Percentiles rank a stretch among this genome's conserved stretches.
phyloP scores from a whole-genome alignment of 139 green algal species.

The Limnomonas spitsbergensis region DNA sequence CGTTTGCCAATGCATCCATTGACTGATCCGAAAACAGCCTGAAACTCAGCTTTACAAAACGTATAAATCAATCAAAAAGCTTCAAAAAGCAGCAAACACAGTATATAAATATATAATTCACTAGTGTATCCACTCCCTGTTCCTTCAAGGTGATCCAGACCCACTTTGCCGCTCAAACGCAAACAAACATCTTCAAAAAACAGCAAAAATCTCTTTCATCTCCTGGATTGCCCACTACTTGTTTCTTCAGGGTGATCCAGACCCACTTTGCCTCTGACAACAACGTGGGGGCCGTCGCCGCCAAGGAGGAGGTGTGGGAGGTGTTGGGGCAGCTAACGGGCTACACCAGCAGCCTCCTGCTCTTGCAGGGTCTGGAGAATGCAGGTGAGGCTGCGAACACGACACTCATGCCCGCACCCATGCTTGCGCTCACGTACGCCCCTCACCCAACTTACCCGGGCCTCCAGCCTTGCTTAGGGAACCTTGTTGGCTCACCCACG shows the following conservation, averaged over 20 bases:
- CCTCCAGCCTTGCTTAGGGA: background rate
- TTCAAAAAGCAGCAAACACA: too few relatives aligned
- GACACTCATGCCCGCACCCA: background rate
- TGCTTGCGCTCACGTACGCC: background rate
- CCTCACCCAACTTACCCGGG: background rate
- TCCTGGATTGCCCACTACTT: too few relatives aligned
- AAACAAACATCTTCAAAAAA: too few relatives aligned
- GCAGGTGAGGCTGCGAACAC: background rate
- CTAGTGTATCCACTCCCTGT: too few relatives aligned
- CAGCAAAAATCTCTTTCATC: too few relatives aligned
- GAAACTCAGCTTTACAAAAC: too few relatives aligned
- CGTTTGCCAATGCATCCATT: too few relatives aligned
- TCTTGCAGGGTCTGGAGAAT: slow-evolving; percentile 52
- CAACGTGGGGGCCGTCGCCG: slow-evolving; percentile 85
- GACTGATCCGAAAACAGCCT: too few relatives aligned
- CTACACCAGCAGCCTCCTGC: slow-evolving; percentile 54
- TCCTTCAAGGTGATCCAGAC: slow-evolving; percentile 21
- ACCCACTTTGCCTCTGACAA: slow-evolving; percentile 61
- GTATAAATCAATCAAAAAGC: too few relatives aligned
- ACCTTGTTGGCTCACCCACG: background rate
- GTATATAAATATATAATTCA: too few relatives aligned
- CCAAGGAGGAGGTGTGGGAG: slow-evolving; percentile 80
- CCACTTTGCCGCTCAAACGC: slow-evolving; percentile 64
- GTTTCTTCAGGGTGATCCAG: slow-evolving; percentile 23
- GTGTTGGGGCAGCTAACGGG: slow-evolving; percentile 71